These are phyloP conservation scores for Penicillium fuscoglaucum DNA, from an alignment of 2,329 filamentous ascomycete genomes.

Conservation along the genomic window DNA sequence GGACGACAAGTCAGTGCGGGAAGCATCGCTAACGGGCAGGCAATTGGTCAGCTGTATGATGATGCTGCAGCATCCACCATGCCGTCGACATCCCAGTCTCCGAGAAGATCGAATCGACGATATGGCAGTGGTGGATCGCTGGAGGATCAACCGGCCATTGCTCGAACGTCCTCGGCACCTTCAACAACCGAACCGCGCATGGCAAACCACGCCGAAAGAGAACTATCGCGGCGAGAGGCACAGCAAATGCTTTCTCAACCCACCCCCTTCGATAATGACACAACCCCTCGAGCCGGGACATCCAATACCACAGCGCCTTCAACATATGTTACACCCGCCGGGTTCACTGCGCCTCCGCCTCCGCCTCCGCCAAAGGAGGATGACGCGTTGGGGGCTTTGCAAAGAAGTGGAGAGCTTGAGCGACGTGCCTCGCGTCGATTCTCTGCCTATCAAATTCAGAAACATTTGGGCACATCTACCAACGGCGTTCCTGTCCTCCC, in stretches of 20 bases:
- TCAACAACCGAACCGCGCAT: constrained; percentile 29
- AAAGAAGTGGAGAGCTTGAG: constrained; percentile 89
- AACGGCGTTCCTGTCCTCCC: constrained; percentile 86
- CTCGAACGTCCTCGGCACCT: constrained; percentile 33
- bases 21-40: constrained; percentile 48
- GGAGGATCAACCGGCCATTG: constrained; percentile 34
- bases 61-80: constrained; percentile 34
- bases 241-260: constrained; percentile 53
- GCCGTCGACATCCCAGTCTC: constrained; percentile 30
- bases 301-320: constrained; percentile 29
- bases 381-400: constrained; percentile 85
- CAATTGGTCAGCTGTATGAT: constrained; percentile 48
- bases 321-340: constrained; percentile 15
- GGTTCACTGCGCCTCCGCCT: constrained; percentile 64
- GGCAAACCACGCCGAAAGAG: constrained; percentile 39
- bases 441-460: constrained; percentile 94
- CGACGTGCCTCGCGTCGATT: constrained; percentile 89
- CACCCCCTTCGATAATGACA: constrained; percentile 66
- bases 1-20: constrained; percentile 49
- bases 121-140: constrained; percentile 43
- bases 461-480: constrained; percentile 78
- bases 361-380: constrained; percentile 80
- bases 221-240: constrained; percentile 42
- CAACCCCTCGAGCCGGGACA: constrained; percentile 30
- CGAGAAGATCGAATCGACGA: constrained; percentile 37